Percentiles rank a stretch among this genome's conserved stretches.
phyloP scores from a whole-genome alignment of 1,284 basidiomycete genomes.

The Laetiporus sulphureus region DNA sequence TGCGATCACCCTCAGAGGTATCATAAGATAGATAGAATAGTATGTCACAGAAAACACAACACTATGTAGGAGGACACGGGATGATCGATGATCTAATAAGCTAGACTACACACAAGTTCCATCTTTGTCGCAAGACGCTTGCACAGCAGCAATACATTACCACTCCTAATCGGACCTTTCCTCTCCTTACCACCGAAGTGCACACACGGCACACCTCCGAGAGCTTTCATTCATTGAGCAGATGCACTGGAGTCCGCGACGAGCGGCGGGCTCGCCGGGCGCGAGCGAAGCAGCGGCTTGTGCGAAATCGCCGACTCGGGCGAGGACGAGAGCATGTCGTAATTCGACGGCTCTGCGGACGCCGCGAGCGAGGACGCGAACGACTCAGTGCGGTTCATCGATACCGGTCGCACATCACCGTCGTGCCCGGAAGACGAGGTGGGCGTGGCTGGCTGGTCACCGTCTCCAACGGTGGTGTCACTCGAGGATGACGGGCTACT shows the following conservation, averaged over 20 bases:
- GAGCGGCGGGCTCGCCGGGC: constrained; percentile 6
- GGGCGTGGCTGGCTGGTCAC: neutral
- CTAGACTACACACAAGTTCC: neutral
- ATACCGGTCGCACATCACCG: neutral
- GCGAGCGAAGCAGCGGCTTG: constrained; percentile 26
- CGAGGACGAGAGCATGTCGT: constrained; percentile 31
- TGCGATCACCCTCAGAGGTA: too few relatives aligned
- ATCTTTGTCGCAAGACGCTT: neutral
- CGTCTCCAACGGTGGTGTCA: neutral
- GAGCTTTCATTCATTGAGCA: too few relatives aligned
- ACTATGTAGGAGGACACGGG: too few relatives aligned
- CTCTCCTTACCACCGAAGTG: too few relatives aligned
- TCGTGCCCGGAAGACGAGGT: neutral
- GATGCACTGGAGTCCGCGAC: constrained; percentile 6
- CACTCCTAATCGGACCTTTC: too few relatives aligned
- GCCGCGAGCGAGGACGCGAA: constrained; percentile 24
- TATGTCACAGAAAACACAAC: constrained; percentile 4
- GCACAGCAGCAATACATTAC: too few relatives aligned
- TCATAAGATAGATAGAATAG: neutral
- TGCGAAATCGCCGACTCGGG: constrained; percentile 29
- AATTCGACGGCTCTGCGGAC: constrained; percentile 21
- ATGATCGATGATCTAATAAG: constrained; percentile 3
- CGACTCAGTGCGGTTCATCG: constrained; percentile 15
- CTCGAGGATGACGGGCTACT: neutral
- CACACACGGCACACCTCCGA: too few relatives aligned